phyloP scores from a whole-genome alignment of 805 yeast genomes.

The Nematodospora valgi region DNA sequence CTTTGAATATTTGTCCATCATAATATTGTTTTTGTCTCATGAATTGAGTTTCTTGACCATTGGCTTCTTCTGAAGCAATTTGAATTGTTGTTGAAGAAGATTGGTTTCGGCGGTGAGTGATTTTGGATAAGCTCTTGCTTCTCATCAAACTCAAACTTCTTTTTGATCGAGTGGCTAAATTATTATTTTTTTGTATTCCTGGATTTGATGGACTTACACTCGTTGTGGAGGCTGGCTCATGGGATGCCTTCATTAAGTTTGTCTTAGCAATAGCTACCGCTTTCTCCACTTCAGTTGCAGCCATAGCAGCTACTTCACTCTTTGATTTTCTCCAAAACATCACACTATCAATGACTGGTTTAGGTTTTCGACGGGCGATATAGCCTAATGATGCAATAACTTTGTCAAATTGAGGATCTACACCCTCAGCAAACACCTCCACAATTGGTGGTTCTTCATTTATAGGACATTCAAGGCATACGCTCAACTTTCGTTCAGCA shows the following conservation, averaged over 20 bases:
- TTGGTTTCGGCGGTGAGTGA: slow-evolving; percentile 46
- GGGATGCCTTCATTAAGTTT: slow-evolving; percentile 15
- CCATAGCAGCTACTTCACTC: slow-evolving; percentile 69
- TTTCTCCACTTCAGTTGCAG: slow-evolving; percentile 37
- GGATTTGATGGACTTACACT: slow-evolving; percentile 12
- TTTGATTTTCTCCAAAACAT: slow-evolving; percentile 98
- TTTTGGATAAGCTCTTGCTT: slow-evolving; percentile 34
- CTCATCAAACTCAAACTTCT: slow-evolving; percentile 40
- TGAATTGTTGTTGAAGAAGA: slow-evolving; percentile 35
- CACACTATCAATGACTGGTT: slow-evolving; percentile 94
- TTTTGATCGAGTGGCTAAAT: slow-evolving; percentile 22
- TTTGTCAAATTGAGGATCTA: slow-evolving; percentile 81
- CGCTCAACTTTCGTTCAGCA: slow-evolving; percentile 81
- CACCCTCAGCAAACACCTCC: slow-evolving; percentile 78
- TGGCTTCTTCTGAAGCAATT: slow-evolving; percentile 1
- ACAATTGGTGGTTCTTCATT: slow-evolving; percentile 76
- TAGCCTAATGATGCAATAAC: slow-evolving; percentile 84
- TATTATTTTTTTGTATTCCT: slow-evolving; percentile 13
- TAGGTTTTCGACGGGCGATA: slow-evolving; percentile 85
- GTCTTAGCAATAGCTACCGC: slow-evolving; percentile 32
- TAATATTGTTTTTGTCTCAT: slow-evolving; percentile 21
- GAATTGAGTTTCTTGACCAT: slow-evolving; percentile 11
- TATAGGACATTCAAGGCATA: slow-evolving; percentile 64
- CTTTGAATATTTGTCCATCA: slow-evolving; percentile 34
- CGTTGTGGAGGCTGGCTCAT: slow-evolving; percentile 6